phyloP scores from a whole-genome alignment of 2,329 filamentous ascomycete species.

The Aschersonia sp. region DNA sequence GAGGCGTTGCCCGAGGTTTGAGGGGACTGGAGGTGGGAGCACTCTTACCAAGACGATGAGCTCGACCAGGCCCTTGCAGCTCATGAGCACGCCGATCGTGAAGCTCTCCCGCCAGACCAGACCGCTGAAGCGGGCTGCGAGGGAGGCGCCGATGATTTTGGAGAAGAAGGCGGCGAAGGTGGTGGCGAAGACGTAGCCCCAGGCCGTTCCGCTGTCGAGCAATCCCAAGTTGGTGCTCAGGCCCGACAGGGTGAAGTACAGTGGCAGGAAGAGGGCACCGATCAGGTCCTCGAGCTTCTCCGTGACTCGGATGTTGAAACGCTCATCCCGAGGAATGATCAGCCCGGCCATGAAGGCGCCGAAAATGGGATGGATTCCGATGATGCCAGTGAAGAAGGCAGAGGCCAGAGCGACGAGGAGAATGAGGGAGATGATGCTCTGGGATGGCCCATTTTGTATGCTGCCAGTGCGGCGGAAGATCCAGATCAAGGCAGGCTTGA shows the following conservation, averaged over 20 bases:
- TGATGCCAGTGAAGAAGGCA: constrained; percentile 76
- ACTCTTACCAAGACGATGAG: constrained; percentile 71
- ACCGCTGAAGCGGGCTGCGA: constrained; percentile 62
- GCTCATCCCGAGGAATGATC: constrained; percentile 79
- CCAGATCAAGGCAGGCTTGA: constrained; percentile 64
- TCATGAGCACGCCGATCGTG: constrained; percentile 83
- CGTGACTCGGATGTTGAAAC: constrained; percentile 79
- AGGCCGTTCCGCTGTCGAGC: constrained; percentile 65
- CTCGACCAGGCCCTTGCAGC: constrained; percentile 89
- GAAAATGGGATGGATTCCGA: constrained; percentile 90
- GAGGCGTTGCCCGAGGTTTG: neutral
- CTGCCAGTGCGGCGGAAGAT: constrained; percentile 59
- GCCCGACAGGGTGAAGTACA: constrained; percentile 89
- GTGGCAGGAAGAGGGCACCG: constrained; percentile 65
- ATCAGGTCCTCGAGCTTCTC: constrained; percentile 93
- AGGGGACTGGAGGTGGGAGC: too few species aligned
- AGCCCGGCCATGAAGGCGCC: constrained; percentile 81
- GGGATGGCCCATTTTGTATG: constrained; percentile 76
- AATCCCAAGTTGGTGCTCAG: constrained; percentile 78
- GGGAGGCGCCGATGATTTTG: constrained; percentile 70
- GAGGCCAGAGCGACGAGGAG: constrained; percentile 65
- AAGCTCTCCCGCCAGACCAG: constrained; percentile 84
- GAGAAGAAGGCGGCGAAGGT: constrained; percentile 68
- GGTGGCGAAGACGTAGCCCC: constrained; percentile 80
- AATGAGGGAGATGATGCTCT: constrained; percentile 70